These are phyloP conservation scores for Macrophomina pseudophaseolina DNA, from an alignment of 2,329 filamentous ascomycete species.

Conservation along the genomic window DNA sequence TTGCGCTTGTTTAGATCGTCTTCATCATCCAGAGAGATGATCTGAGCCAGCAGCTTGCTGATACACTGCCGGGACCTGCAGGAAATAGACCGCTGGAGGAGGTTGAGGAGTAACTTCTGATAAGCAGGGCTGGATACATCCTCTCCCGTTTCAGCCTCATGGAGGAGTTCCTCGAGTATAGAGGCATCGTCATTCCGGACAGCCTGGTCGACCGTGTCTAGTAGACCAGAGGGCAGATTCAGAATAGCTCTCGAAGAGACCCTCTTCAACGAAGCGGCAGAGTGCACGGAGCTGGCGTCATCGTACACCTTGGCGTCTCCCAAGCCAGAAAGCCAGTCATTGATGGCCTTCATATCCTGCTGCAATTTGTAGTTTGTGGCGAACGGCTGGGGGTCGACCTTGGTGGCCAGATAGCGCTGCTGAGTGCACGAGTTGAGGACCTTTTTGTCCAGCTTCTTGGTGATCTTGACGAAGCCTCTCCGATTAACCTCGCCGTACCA, in stretches of 20 bases:
- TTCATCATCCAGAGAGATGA: constrained; percentile 78
- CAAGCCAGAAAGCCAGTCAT: constrained; percentile 87
- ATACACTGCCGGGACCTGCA: constrained; percentile 72
- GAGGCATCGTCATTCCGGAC: constrained; percentile 71
- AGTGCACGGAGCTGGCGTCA: constrained; percentile 73
- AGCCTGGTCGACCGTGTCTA: constrained; percentile 75
- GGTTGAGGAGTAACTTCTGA: constrained; percentile 75
- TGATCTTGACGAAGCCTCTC: constrained; percentile 95
- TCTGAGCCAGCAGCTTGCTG: constrained; percentile 68
- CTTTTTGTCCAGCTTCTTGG: constrained; percentile 98
- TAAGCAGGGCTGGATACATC: constrained; percentile 55
- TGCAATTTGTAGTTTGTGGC: constrained; percentile 71
- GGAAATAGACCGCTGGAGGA: constrained; percentile 78
- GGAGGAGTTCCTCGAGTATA: constrained; percentile 61
- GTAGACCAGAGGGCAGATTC: constrained; percentile 68
- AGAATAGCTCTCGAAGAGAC: constrained; percentile 77
- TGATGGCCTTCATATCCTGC: constrained; percentile 71
- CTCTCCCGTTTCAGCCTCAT: constrained; percentile 61
- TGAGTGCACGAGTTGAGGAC: constrained; percentile 76
- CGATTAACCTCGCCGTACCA: constrained; percentile 99
- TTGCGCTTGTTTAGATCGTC: constrained; percentile 95
- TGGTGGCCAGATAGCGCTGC: constrained; percentile 84
- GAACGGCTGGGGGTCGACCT: constrained; percentile 88
- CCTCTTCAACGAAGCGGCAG: constrained; percentile 73
- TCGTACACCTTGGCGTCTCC: constrained; percentile 78